Conservation (phyloP, 441 rosid genomes). For the Aleurites moluccanus region DNA sequence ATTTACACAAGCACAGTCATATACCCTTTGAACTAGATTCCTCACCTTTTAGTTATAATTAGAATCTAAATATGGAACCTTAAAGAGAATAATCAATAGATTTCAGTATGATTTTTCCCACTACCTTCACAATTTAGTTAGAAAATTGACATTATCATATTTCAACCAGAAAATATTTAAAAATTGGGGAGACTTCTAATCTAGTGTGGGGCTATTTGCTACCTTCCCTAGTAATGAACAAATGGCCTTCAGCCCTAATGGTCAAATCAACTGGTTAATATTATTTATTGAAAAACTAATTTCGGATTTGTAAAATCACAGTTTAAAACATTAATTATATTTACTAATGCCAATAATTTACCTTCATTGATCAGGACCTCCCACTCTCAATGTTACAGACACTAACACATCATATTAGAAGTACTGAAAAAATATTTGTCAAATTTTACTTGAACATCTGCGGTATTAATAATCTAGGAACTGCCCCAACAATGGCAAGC, state of each 20-base stretch:
- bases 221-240: neutral
- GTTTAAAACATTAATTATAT: no score
- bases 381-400: neutral
- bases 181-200: neutral
- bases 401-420: neutral
- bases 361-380: neutral
- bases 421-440: neutral
- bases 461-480: neutral
- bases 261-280: neutral
- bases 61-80: neutral
- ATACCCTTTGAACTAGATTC: neutral
- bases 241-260: neutral
- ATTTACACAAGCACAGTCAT: neutral
- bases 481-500: neutral
- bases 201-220: neutral
- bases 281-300: neutral
- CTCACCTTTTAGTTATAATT: neutral
- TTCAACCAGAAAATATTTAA: neutral
- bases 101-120: neutral
- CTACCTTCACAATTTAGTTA: neutral
- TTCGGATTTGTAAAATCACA: neutral
- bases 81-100: neutral
- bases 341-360: neutral
- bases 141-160: neutral
- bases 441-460: neutral